A percentile compares a stretch with the other conserved stretches of the same genome.
Evolutionary conservation across 345 rosid genomes (phyloP).

Genomic region (Nasturtium officinale): DNA sequence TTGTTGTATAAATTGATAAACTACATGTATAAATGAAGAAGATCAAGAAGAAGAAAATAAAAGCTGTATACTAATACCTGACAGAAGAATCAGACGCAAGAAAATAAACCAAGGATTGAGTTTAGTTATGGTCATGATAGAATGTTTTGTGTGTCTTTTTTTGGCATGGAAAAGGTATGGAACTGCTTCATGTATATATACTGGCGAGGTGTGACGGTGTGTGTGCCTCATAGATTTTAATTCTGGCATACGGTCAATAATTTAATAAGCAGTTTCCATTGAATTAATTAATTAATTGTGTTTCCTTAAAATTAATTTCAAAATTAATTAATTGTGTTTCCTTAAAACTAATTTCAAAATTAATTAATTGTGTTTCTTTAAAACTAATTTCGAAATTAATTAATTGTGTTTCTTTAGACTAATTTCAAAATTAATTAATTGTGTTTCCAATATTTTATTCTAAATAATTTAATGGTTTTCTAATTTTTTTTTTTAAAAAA

Average conservation of each 20-base stretch:
- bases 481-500: neutral
- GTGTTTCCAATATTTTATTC: neutral
- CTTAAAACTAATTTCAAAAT: neutral
- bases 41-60: neutral
- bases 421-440: neutral
- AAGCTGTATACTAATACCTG: conserved; percentile 3
- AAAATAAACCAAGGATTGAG: conserved; percentile 16
- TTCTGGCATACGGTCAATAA: neutral
- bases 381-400: neutral
- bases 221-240: conserved; percentile 5
- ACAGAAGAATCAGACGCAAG: conserved; percentile 18
- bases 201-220: neutral
- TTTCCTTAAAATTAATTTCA: too few species aligned
- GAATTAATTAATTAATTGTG: neutral
- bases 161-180: neutral
- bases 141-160: neutral
- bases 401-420: too few species aligned
- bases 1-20: neutral
- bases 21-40: neutral
- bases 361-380: too few species aligned
- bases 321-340: neutral
- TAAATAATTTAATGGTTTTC: neutral
- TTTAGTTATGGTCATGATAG: conserved; percentile 28
- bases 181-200: neutral
- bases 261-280: conserved; percentile 6